Base-by-base conservation (phyloP, 441 rosid species). In the Syzygium malaccense region DNA sequence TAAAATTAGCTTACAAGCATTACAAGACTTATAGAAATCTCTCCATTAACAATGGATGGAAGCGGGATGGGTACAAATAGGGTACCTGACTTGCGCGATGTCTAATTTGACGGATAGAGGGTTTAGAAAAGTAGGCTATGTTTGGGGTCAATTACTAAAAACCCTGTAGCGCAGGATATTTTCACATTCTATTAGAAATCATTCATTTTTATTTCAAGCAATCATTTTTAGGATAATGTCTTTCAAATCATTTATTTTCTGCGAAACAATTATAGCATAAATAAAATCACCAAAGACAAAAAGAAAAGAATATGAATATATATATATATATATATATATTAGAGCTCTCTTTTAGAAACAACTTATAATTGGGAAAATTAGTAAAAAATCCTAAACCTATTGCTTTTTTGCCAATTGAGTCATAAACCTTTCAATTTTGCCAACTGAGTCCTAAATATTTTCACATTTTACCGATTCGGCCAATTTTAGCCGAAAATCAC, bases 391-490 rank as follows among this genome's bases (percentile, higher is more conserved):
- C 2, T 7, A 7, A 45, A 45, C 48, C 48, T 45, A 45, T 45
- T 45, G 9, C 2, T 7, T 8, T 45, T 45, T 45, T 45, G 48
- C 48, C 48, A 45, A 45, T 45, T 45, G 48, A 45, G 48, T 45
- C 9, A 7, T 45, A 7, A 45, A 45, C 48, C 2, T 45, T 45
- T 45, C 48, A 45, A 45, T 45, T 45, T 45, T 45, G 48, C 9
- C 48, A 45, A 45, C 7, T 45, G 48, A 7, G 48, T 45, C 48
- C 2, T 45, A 45, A 45, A 45, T 7, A 45, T 45, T 45, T 45
- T 45, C 48, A 45, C 2, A 45, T 45, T 45, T 45, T 45, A n/a
- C n/a, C n/a, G n/a, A n/a, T n/a, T n/a, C 2, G 2, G 0, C 2
- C 48, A 45, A 45, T 45, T 45, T 45, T 7, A 45, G 10, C 2